Base-by-base conservation (phyloP, 2,329 filamentous ascomycete genomes). In the Leptographium wingfieldii region DNA sequence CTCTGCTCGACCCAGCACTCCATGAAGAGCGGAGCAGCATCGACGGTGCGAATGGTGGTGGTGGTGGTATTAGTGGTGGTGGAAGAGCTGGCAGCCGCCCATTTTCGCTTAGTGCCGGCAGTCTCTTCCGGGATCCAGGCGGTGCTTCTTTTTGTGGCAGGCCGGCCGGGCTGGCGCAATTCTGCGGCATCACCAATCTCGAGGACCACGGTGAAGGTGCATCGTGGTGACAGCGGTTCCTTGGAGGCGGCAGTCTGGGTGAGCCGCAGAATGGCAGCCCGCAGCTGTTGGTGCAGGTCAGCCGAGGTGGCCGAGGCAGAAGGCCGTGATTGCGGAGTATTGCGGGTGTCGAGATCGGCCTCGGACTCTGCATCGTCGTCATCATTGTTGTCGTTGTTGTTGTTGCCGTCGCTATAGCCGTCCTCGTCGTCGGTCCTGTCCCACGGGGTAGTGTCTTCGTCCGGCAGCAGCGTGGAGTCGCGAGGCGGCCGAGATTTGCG, bases 141-240 rank as follows among this genome's bases (percentile, higher is more conserved):
- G 40, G 40, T 43, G 40, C 40, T 43, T 14, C 12, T 3, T 10
- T 40, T 10, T 40, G 38, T 10, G 16, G 11, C 40, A 4, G 40
- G 40, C 3, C 12, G 56, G 11, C 35, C 55, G 27, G 31, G 3
- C 14, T 49, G 16, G 3, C 11, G 31, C 19, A 19, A n/a, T 3
- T 14, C 48, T 5, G 46, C 27, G 29, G 31, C 46, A 1, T 52
- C 22, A 25, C 14, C 48, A 49, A 84, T 77, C 27, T 86, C 81
- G 49, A 92, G 79, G 0, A 85, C 86, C n/a, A 92, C 71, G 0
- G 87, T 89, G 70, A 88, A 92, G 0, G 86, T 87, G 69, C 87
- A 90, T 1, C 80, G 80, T 1, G 77, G 72, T 0, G 87, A 86
- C 27, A 91, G 69, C 0, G 77, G 71, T 0, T 71, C 73, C 63